These are phyloP conservation scores for Agrocybe praecox DNA, from an alignment of 768 basidiomycete genomes.

Conservation along the genomic window DNA sequence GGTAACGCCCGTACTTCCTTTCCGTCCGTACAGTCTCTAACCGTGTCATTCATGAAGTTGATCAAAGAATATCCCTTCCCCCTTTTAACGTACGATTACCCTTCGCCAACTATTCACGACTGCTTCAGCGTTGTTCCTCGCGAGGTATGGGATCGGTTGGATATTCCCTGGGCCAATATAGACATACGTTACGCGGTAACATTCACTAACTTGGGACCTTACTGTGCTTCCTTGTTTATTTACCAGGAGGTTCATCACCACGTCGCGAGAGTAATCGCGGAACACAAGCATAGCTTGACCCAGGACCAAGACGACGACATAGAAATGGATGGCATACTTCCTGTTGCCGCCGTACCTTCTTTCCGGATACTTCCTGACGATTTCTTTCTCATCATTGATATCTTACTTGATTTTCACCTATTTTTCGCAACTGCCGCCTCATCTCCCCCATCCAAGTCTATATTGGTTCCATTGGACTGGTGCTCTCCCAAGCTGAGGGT, in stretches of 20 bases:
- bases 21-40: neutral
- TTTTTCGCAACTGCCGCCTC: conserved; percentile 43
- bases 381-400: conserved; percentile 32
- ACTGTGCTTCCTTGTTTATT: conserved; percentile 73
- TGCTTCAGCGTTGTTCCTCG: conserved; percentile 37
- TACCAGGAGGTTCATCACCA: conserved; percentile 60
- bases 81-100: conserved; percentile 55
- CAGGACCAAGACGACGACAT: conserved; percentile 12
- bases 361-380: conserved; percentile 36
- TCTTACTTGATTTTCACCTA: conserved; percentile 47
- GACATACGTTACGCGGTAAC: conserved; percentile 64
- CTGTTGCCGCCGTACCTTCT: conserved; percentile 13
- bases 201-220: conserved; percentile 66
- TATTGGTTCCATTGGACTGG: conserved; percentile 57
- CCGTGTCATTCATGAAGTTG: conserved; percentile 38
- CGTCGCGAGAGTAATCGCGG: conserved; percentile 38
- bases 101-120: conserved; percentile 44
- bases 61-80: conserved; percentile 59
- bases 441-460: conserved; percentile 32
- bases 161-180: conserved; percentile 62
- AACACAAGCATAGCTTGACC: conserved; percentile 16
- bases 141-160: conserved; percentile 52
- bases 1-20: conserved; percentile 32
- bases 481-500: conserved; percentile 72
- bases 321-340: conserved; percentile 17